Conservation (phyloP, 345 rosid species). For the Sonneratia alba region DNA sequence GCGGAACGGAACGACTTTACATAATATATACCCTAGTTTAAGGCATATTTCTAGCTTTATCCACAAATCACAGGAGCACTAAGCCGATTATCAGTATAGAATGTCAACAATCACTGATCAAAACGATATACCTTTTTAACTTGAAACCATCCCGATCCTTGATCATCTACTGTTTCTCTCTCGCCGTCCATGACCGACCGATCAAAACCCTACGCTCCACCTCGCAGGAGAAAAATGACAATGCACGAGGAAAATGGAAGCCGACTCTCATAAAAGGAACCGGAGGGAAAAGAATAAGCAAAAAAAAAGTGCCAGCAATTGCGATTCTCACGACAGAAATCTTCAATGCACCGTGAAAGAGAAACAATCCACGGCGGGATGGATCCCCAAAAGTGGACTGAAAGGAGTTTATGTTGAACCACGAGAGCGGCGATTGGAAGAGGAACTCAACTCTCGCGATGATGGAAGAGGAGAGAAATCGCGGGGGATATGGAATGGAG, state of each 20-base stretch:
- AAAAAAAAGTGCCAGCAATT: background rate
- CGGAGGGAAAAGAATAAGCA: no score
- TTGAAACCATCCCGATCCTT: slow-evolving; percentile 60
- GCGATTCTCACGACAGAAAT: background rate
- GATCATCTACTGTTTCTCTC: slow-evolving; percentile 46
- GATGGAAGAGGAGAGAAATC: no score
- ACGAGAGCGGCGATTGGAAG: background rate
- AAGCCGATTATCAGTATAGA: background rate
- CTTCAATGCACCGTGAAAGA: background rate
- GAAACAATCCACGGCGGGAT: background rate
- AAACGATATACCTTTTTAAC: slow-evolving; percentile 44
- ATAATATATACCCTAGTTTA: no score
- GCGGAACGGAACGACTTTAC: no score
- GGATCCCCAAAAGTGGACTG: background rate
- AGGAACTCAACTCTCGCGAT: background rate
- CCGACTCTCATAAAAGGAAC: background rate
- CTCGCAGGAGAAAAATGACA: background rate
- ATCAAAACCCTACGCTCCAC: slow-evolving; percentile 9
- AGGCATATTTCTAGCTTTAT: background rate
- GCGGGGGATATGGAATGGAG: background rate
- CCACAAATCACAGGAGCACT: background rate
- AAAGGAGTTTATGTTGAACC: background rate
- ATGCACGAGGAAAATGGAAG: background rate
- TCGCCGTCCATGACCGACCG: slow-evolving; percentile 34
- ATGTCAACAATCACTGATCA: background rate